phyloP scores from a whole-genome alignment of 164 flowering plant species.

The Vitis vinifera region DNA sequence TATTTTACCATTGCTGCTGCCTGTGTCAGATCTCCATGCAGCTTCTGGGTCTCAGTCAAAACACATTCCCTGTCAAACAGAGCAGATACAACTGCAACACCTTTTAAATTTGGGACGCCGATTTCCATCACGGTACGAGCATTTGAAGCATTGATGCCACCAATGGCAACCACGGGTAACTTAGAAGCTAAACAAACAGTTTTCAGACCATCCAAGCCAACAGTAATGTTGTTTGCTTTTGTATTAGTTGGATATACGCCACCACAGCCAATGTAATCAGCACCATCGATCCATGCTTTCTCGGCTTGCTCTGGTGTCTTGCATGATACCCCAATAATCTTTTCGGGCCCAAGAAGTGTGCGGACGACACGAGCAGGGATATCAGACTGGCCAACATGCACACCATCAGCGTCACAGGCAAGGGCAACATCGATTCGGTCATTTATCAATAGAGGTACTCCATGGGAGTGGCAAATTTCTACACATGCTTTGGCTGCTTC shows the following conservation, averaged over 20 bases:
- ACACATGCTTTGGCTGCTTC: constrained; percentile 66
- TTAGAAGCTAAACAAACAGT: constrained; percentile 66
- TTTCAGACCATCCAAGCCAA: constrained; percentile 78
- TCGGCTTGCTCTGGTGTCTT: constrained; percentile 85
- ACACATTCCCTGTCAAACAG: constrained; percentile 77
- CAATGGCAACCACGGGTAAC: constrained; percentile 93
- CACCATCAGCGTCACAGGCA: constrained; percentile 94
- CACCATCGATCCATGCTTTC: constrained; percentile 81
- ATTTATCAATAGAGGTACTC: constrained; percentile 77
- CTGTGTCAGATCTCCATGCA: constrained; percentile 36
- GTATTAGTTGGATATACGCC: constrained; percentile 84
- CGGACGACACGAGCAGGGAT: constrained; percentile 68
- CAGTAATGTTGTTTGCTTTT: constrained; percentile 71
- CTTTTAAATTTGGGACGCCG: constrained; percentile 58
- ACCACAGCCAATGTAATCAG: constrained; percentile 94
- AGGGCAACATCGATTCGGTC: constrained; percentile 88
- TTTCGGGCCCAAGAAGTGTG: constrained; percentile 79
- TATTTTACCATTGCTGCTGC: constrained; percentile 7
- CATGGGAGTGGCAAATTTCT: constrained; percentile 57
- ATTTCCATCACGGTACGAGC: constrained; percentile 63
- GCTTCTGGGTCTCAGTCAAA: constrained; percentile 46
- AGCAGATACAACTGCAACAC: constrained; percentile 92
- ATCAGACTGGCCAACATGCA: constrained; percentile 96
- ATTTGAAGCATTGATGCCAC: constrained; percentile 78
- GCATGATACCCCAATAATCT: constrained; percentile 92